Conservation (phyloP, 352 stramenopile species). For the Phytophthora megakarya region DNA sequence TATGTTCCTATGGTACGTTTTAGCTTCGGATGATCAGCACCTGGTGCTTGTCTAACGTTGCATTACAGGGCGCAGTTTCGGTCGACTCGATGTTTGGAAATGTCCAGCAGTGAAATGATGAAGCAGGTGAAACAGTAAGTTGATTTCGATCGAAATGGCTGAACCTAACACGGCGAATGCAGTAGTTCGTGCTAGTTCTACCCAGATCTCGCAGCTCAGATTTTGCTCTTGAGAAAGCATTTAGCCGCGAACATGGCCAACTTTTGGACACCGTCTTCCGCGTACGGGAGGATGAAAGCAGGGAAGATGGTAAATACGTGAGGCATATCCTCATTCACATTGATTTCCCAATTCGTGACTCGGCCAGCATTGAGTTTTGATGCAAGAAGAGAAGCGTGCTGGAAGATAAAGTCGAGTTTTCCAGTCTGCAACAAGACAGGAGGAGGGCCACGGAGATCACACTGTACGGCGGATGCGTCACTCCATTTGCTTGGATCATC, state of each 20-base stretch:
- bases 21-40: background rate
- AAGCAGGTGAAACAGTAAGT: too few species aligned
- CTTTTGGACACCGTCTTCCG: conserved; percentile 24
- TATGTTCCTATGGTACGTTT: conserved; percentile 57
- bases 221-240: conserved; percentile 13
- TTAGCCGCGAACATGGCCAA: conserved; percentile 31
- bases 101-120: too few species aligned
- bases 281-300: conserved; percentile 33
- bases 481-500: conserved; percentile 26
- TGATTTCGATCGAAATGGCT: background rate
- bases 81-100: conserved; percentile 32
- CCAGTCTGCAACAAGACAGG: conserved; percentile 46
- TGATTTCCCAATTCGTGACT: conserved; percentile 32
- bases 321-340: conserved; percentile 37
- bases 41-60: conserved; percentile 9
- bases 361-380: conserved; percentile 28
- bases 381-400: conserved; percentile 30
- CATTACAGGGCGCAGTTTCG: conserved; percentile 40
- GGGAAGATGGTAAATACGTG: conserved; percentile 44
- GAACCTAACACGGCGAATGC: background rate
- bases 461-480: conserved; percentile 38
- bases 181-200: background rate
- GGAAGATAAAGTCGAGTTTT: conserved; percentile 36
- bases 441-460: conserved; percentile 38
- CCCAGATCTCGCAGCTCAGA: background rate